Base-by-base conservation (phyloP, 108 stramenopile genomes). In the Skeletonema potamos region DNA sequence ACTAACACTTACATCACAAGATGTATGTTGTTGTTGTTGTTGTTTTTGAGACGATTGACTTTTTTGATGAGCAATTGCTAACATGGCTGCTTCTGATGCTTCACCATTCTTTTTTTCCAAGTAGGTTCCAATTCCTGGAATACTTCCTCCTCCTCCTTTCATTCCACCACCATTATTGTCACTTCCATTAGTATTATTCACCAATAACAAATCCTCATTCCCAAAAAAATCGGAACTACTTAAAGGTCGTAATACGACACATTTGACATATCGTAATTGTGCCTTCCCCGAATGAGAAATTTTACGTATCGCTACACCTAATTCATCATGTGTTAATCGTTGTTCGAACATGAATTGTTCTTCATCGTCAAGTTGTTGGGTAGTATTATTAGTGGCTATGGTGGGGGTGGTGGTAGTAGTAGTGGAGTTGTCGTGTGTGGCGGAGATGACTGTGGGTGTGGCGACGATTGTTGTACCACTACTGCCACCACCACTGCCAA, bases 261-360 rank as follows among this genome's bases (percentile, higher is more conserved):
- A 95, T 48, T 86, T 85, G 64, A 95, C 90, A 65, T 92, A 92
- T 36, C 93, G 77, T 24, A 92, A 67, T 69, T 88, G 88, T 11
- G 86, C 70, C 73, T 91, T 95, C 13, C 93, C 93, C 64, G 89
- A 89, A 26, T 89, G 89, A 72, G 89, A 87, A 44, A 95, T 92
- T 78, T 95, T 95, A 27, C 91, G 73, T 28, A 94, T 89, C 6
- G 93, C 93, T 2, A 95, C 91, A 8, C 91, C 91, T 39, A 85
- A 77, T 15, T 85, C 79, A 69, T 91, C 89, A 26, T 89, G 85
- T 13, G 85, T 83, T 46, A 95, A 67, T 56, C 91, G 82, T 67
- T 90, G 87, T 73, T 91, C 93, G 70, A 95, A 95, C 55, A 95
- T 78, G 54, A 79, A 84, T 74, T 95, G 93, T 59, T 95, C 93